Percentiles rank a stretch among this genome's conserved stretches.
Evolutionary conservation across 345 rosid genomes (phyloP).

Genomic region (Salix arbutifolia): DNA sequence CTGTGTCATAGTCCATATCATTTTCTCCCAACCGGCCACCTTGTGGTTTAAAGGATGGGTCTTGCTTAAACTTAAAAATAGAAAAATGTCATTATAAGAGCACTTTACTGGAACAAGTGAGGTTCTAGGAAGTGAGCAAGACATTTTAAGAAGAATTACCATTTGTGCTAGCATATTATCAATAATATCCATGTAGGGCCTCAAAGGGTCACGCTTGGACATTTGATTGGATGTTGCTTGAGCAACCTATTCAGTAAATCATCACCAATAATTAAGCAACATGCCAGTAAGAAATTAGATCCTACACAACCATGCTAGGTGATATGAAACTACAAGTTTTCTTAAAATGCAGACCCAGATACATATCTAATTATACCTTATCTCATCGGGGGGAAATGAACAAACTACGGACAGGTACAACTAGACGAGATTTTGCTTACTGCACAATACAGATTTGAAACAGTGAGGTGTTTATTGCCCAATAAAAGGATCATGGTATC

Average conservation of each 20-base stretch:
- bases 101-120: background rate
- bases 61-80: conserved; percentile 68
- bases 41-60: conserved; percentile 95
- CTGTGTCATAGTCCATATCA: conserved; percentile 99
- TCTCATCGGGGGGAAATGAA: background rate
- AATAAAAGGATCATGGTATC: background rate
- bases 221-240: conserved; percentile 98
- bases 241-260: conserved; percentile 69
- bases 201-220: conserved; percentile 98
- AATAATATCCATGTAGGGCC: conserved; percentile 94
- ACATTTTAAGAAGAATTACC: conserved; percentile 43
- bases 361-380: background rate
- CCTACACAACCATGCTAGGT: background rate
- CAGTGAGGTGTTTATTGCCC: background rate
- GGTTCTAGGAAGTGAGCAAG: background rate
- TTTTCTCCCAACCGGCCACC: conserved; percentile 97
- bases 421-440: background rate
- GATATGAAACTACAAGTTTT: background rate
- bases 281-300: background rate
- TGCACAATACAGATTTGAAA: background rate
- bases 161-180: conserved; percentile 79
- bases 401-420: background rate
- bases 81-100: conserved; percentile 13
- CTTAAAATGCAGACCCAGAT: background rate
- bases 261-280: background rate